phyloP scores from a whole-genome alignment of 148 eudicot genomes.

The Heliosperma pusillum region DNA sequence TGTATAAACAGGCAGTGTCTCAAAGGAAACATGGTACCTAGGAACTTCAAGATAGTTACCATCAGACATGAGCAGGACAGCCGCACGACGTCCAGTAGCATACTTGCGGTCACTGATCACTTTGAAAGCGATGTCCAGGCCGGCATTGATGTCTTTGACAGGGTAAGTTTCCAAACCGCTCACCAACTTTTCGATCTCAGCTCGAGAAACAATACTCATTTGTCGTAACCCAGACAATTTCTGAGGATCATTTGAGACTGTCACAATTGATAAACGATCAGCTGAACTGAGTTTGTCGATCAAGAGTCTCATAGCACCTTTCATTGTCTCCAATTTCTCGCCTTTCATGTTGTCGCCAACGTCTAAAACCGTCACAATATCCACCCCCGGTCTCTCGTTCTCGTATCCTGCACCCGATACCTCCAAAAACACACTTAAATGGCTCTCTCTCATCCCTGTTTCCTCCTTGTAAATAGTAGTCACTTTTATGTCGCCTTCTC shows the following conservation, averaged over 20 bases:
- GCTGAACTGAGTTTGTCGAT: too few species aligned
- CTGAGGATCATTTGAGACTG: neutral
- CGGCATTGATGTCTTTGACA: neutral
- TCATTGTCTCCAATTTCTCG: neutral
- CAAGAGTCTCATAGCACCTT: too few species aligned
- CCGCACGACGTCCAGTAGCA: neutral
- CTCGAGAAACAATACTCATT: neutral
- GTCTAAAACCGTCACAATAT: slow-evolving; percentile 12
- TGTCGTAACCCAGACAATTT: neutral
- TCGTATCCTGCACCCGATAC: too few species aligned
- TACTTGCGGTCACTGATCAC: neutral
- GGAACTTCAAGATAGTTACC: neutral
- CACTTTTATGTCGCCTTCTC: too few species aligned
- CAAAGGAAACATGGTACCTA: neutral
- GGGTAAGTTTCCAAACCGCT: neutral
- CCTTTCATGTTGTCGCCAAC: slow-evolving; percentile 10
- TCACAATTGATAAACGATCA: slow-evolving; percentile 15
- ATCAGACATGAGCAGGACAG: slow-evolving; percentile 14
- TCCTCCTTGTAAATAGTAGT: too few species aligned
- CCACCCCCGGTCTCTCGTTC: neutral
- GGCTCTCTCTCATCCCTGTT: too few species aligned
- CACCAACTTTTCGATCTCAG: too few species aligned
- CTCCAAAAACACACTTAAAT: too few species aligned
- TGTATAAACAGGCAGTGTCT: neutral
- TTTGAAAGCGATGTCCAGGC: neutral